Percentiles rank a stretch among this genome's conserved stretches.
These are phyloP conservation scores for Oleoguttula mirabilis DNA, from an alignment of 495 filamentous ascomycete species.

Conservation along the genomic window DNA sequence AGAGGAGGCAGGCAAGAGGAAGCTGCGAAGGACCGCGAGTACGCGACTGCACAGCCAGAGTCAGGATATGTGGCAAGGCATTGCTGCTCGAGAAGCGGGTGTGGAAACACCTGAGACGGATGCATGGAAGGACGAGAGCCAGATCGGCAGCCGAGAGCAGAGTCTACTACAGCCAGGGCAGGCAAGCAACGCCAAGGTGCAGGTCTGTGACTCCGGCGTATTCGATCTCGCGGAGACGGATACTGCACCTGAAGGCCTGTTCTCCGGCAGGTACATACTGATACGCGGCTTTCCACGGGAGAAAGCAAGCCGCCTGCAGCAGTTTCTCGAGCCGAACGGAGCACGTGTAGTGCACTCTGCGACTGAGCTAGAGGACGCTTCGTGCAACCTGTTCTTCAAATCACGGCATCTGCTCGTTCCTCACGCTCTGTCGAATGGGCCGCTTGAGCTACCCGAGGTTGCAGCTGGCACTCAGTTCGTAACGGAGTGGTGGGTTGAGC, in stretches of 20 bases:
- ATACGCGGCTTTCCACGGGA: conserved; percentile 21
- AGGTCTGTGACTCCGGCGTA: not conserved
- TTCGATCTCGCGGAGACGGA: not conserved
- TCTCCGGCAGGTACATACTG: conserved; percentile 21
- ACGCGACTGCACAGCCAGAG: conserved; percentile 67
- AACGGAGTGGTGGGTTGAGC: conserved; percentile 89
- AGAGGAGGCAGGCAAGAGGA: conserved; percentile 43
- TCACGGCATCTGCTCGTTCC: conserved; percentile 44
- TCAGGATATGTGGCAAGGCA: conserved; percentile 76
- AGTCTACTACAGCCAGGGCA: not conserved
- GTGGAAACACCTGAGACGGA: conserved; percentile 24
- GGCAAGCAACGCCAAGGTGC: not conserved
- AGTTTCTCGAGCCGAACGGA: conserved; percentile 11
- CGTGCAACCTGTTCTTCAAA: conserved; percentile 30
- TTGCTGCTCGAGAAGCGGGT: conserved; percentile 47
- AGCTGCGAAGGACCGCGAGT: conserved; percentile 70
- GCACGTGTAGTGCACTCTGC: conserved; percentile 24
- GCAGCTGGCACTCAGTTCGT: conserved; percentile 38
- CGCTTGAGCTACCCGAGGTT: conserved; percentile 23
- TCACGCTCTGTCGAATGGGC: conserved; percentile 33
- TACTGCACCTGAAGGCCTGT: conserved; percentile 16
- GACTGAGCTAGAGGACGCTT: conserved; percentile 33
- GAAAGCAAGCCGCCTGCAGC: conserved; percentile 8
- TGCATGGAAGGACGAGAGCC: conserved; percentile 21
- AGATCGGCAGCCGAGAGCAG: not conserved